A percentile compares a stretch with the other conserved stretches of the same genome.
These are phyloP conservation scores for Eustoma russellianum DNA, from an alignment of 257 asterid species.

Conservation along the genomic window DNA sequence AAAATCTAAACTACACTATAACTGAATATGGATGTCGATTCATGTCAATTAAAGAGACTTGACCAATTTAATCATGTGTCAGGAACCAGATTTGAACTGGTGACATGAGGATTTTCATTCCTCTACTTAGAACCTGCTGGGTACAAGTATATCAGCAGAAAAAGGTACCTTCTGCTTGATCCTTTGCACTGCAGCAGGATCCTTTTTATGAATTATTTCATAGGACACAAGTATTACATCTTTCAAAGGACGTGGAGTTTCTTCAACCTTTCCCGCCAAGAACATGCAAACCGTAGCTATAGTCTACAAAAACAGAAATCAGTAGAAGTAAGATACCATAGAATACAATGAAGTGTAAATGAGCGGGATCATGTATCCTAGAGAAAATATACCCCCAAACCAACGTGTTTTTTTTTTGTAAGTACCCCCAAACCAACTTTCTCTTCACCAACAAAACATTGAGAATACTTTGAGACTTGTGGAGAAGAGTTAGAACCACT, in stretches of 20 bases:
- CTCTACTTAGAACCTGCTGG: constrained; percentile 5
- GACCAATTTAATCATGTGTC: not conserved
- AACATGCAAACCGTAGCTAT: too few species aligned
- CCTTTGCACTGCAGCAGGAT: constrained; percentile 61
- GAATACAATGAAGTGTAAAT: too few species aligned
- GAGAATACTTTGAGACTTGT: too few species aligned
- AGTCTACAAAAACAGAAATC: constrained; percentile 33
- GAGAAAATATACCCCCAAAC: too few species aligned
- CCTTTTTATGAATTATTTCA: constrained; percentile 82
- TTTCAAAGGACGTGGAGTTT: constrained; percentile 92
- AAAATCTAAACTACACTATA: too few species aligned
- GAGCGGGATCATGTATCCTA: too few species aligned
- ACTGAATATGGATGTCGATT: too few species aligned
- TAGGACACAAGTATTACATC: constrained; percentile 87
- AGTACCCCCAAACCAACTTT: too few species aligned
- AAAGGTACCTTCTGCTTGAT: constrained; percentile 75
- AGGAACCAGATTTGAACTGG: not conserved
- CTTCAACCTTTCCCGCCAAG: constrained; percentile 98
- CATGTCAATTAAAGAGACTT: constrained; percentile 6
- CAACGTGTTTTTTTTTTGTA: too few species aligned
- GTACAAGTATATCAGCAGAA: constrained; percentile 1
- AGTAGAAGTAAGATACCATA: not conserved
- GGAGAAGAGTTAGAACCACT: too few species aligned
- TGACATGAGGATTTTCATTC: not conserved
- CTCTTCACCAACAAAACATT: too few species aligned